These are phyloP conservation scores for Erysimum cheiri DNA, from an alignment of 441 rosid species.

Conservation along the genomic window DNA sequence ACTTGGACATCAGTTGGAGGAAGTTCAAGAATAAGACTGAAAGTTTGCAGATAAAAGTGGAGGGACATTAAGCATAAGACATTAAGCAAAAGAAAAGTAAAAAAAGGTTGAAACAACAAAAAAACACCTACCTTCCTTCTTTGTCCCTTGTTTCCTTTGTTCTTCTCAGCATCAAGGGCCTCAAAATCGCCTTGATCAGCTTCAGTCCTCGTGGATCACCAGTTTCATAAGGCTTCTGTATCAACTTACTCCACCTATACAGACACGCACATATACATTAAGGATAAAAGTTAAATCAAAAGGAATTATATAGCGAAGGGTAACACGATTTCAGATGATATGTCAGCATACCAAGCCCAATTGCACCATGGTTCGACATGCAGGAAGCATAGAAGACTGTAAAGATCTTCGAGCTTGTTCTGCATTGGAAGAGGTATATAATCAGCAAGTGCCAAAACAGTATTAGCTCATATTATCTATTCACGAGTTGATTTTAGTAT, in stretches of 20 bases:
- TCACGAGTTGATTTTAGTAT: neutral
- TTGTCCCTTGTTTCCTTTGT: constrained; percentile 73
- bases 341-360: constrained; percentile 65
- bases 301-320: neutral
- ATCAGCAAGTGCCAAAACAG: constrained; percentile 21
- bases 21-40: constrained; percentile 74
- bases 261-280: constrained; percentile 21
- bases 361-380: constrained; percentile 86
- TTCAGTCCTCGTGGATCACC: constrained; percentile 69
- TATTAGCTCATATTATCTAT: neutral
- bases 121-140: constrained; percentile 65
- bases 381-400: constrained; percentile 75
- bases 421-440: constrained; percentile 42
- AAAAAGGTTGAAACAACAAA: too few relatives aligned
- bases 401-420: constrained; percentile 76
- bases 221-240: constrained; percentile 71
- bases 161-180: constrained; percentile 78
- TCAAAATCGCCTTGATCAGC: constrained; percentile 66
- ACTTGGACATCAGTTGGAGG: constrained; percentile 67
- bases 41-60: constrained; percentile 16
- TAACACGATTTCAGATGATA: neutral
- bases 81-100: too few relatives aligned
- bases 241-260: constrained; percentile 70
- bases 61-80: constrained; percentile 16
- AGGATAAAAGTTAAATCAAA: neutral